These are phyloP conservation scores for Boletus speciosus DNA, from an alignment of 768 basidiomycete genomes.

Conservation along the genomic window DNA sequence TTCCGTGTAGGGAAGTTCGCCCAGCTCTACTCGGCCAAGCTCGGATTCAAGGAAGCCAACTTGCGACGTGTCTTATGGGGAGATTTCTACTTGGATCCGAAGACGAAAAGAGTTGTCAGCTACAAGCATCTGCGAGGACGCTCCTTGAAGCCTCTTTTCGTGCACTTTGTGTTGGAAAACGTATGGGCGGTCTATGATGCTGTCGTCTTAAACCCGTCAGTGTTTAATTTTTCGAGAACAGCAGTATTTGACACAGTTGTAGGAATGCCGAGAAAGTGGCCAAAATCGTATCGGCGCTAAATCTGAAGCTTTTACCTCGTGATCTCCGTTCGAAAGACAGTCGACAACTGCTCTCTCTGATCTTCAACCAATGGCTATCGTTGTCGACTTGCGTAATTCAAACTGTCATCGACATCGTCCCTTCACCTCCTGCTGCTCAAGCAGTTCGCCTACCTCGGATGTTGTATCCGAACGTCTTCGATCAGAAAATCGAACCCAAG, in stretches of 20 bases:
- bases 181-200: slow-evolving; percentile 97
- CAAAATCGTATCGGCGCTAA: slow-evolving; percentile 83
- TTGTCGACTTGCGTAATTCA: slow-evolving; percentile 92
- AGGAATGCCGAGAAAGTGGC: slow-evolving; percentile 87
- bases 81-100: slow-evolving; percentile 95
- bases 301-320: slow-evolving; percentile 78
- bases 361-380: slow-evolving; percentile 96
- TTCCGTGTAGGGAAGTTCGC: slow-evolving; percentile 94
- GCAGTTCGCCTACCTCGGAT: slow-evolving; percentile 83
- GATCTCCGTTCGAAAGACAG: slow-evolving; percentile 92
- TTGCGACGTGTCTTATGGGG: slow-evolving; percentile 91
- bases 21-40: slow-evolving; percentile 83
- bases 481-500: slow-evolving; percentile 55
- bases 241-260: slow-evolving; percentile 11
- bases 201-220: slow-evolving; percentile 84
- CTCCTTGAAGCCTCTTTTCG: slow-evolving; percentile 89
- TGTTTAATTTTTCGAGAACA: slow-evolving; percentile 15
- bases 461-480: slow-evolving; percentile 77
- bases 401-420: slow-evolving; percentile 89
- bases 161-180: slow-evolving; percentile 96
- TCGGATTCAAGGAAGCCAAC: slow-evolving; percentile 87
- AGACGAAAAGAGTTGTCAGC: slow-evolving; percentile 89
- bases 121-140: slow-evolving; percentile 87
- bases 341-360: slow-evolving; percentile 74
- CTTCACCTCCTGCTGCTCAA: slow-evolving; percentile 81